These are phyloP conservation scores for Colletotrichum filicis DNA, from an alignment of 2,329 filamentous ascomycete genomes.

Conservation along the genomic window DNA sequence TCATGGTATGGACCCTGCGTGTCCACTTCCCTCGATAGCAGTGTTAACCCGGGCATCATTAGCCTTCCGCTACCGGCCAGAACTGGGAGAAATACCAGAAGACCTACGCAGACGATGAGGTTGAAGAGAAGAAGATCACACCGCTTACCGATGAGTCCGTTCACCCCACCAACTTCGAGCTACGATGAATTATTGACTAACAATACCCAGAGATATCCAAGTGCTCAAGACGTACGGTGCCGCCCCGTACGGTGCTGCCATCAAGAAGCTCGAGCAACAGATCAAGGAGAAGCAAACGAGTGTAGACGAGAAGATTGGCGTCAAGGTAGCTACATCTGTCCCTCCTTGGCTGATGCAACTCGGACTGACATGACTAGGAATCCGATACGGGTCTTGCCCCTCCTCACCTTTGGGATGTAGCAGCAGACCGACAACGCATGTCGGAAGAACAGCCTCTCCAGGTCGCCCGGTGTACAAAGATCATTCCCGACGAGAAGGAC, in stretches of 20 bases:
- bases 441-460: constrained; percentile 97
- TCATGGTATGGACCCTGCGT: constrained; percentile 51
- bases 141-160: constrained; percentile 95
- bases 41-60: constrained; percentile 60
- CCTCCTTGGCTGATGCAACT: background rate
- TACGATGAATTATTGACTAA: constrained; percentile 23
- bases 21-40: constrained; percentile 18
- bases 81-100: constrained; percentile 99
- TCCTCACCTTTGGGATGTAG: constrained; percentile 98
- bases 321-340: constrained; percentile 66
- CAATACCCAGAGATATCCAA: constrained; percentile 85
- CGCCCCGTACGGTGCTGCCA: constrained; percentile 89
- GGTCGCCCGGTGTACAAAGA: constrained; percentile 98
- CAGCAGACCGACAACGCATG: constrained; percentile 98
- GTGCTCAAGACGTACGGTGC: constrained; percentile 99
- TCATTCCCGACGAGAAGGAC: constrained; percentile 96
- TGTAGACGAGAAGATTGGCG: constrained; percentile 98
- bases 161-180: constrained; percentile 40
- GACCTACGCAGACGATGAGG: constrained; percentile 94
- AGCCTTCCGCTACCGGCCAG: constrained; percentile 94
- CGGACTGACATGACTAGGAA: constrained; percentile 67
- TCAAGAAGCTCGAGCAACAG: constrained; percentile 98
- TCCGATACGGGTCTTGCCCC: constrained; percentile 98
- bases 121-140: constrained; percentile 99
- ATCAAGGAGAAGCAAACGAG: constrained; percentile 99